These are phyloP conservation scores for Coprinellus aureogranulatus DNA, from an alignment of 768 basidiomycete genomes.

Conservation along the genomic window DNA sequence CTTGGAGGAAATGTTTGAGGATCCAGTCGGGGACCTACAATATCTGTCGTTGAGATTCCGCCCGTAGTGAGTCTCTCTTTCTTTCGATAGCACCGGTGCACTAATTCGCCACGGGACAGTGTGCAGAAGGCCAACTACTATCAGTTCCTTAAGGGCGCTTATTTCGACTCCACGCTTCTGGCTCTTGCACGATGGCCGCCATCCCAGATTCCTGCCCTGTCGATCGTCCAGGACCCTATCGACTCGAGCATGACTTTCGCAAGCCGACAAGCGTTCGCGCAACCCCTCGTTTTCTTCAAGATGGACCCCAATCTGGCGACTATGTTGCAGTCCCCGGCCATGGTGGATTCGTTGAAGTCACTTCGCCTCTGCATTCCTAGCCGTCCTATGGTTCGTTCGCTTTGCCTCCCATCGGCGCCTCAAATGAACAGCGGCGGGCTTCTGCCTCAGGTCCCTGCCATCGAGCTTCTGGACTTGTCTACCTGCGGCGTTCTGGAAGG, in stretches of 20 bases:
- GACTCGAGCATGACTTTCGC: slow-evolving; percentile 29
- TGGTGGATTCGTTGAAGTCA: slow-evolving; percentile 52
- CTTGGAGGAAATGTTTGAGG: slow-evolving; percentile 60
- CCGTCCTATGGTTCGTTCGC: slow-evolving; percentile 50
- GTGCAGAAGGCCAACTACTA: slow-evolving; percentile 76
- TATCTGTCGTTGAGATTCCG: slow-evolving; percentile 70
- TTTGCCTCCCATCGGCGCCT: slow-evolving; percentile 22
- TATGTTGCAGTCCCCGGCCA: slow-evolving; percentile 43
- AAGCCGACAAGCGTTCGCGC: slow-evolving; percentile 56
- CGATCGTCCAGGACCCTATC: slow-evolving; percentile 67
- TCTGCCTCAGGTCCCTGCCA: slow-evolving; percentile 37
- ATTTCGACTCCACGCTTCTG: slow-evolving; percentile 73
- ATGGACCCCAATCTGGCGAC: slow-evolving; percentile 49
- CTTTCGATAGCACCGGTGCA: background rate
- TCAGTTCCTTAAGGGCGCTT: slow-evolving; percentile 83
- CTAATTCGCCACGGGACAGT: slow-evolving; percentile 28
- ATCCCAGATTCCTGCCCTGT: slow-evolving; percentile 41
- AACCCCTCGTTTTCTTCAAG: slow-evolving; percentile 84
- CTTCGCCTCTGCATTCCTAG: slow-evolving; percentile 73
- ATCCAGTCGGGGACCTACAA: slow-evolving; percentile 44
- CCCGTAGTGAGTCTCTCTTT: slow-evolving; percentile 64
- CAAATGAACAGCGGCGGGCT: slow-evolving; percentile 7
- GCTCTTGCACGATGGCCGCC: slow-evolving; percentile 65
- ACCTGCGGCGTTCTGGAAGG: slow-evolving; percentile 56
- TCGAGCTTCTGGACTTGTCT: slow-evolving; percentile 73